These are phyloP conservation scores for Ciborinia camelliae DNA, from an alignment of 2,329 filamentous ascomycete genomes.

Conservation along the genomic window DNA sequence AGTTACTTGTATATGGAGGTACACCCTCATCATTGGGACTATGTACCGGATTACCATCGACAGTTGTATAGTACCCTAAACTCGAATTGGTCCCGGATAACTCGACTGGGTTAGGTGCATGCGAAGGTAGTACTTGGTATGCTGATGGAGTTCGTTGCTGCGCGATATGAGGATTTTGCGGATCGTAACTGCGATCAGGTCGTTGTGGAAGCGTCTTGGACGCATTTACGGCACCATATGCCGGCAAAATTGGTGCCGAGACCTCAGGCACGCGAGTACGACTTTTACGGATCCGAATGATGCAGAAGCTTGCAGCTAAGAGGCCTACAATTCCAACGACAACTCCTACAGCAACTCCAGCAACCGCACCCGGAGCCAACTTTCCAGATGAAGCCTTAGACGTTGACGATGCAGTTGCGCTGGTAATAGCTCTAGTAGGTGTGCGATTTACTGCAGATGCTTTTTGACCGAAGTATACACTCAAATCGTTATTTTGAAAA, in stretches of 20 bases:
- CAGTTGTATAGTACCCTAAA: not conserved
- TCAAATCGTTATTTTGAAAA: constrained; percentile 51
- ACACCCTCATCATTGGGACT: not conserved
- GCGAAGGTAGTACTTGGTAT: constrained; percentile 10
- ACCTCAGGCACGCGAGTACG: constrained; percentile 4
- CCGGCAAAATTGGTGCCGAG: constrained; percentile 9
- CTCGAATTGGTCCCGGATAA: constrained; percentile 8
- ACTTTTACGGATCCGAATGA: constrained; percentile 33
- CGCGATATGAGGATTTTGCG: constrained; percentile 19
- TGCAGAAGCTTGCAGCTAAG: constrained; percentile 32
- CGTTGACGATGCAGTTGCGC: constrained; percentile 32
- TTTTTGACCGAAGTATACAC: constrained; percentile 51
- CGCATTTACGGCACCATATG: not conserved
- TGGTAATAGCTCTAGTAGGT: constrained; percentile 45
- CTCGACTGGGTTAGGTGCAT: constrained; percentile 2
- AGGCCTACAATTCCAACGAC: not conserved
- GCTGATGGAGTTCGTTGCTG: not conserved
- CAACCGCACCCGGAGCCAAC: constrained; percentile 42
- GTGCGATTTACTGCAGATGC: constrained; percentile 46
- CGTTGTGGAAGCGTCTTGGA: constrained; percentile 15
- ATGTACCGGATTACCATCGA: not conserved
- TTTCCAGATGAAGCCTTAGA: constrained; percentile 10
- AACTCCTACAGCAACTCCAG: constrained; percentile 44
- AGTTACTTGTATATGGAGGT: not conserved
- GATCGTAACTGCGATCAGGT: constrained; percentile 20